phyloP scores from a whole-genome alignment of 2,329 filamentous ascomycete genomes.

The Fusarium haematococcum region DNA sequence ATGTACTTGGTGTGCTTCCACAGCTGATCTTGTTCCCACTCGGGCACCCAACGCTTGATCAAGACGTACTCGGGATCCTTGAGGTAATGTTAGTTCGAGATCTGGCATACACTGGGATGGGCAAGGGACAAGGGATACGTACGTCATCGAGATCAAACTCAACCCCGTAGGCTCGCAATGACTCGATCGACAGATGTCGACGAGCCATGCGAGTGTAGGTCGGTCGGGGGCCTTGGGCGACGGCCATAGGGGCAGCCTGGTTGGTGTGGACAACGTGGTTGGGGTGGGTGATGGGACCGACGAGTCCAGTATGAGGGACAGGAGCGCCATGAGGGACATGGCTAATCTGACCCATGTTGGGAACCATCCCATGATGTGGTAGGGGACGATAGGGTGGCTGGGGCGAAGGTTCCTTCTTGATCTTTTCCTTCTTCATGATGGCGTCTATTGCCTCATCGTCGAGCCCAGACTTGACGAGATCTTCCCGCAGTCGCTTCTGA shows the following conservation, averaged over 20 bases:
- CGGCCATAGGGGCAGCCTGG: constrained; percentile 1
- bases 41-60: constrained; percentile 79
- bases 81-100: constrained; percentile 46
- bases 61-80: constrained; percentile 77
- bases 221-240: constrained; percentile 51
- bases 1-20: constrained; percentile 77
- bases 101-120: neutral
- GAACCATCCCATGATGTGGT: constrained; percentile 16
- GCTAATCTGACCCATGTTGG: neutral
- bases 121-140: constrained; percentile 43
- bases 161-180: constrained; percentile 65
- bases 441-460: constrained; percentile 69
- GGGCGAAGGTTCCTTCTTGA: constrained; percentile 47
- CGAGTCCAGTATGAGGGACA: neutral
- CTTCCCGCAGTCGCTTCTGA: constrained; percentile 66
- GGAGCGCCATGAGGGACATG: neutral
- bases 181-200: constrained; percentile 71
- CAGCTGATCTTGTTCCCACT: constrained; percentile 77
- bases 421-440: constrained; percentile 68
- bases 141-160: constrained; percentile 70
- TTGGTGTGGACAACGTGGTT: constrained; percentile 10
- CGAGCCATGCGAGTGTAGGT: constrained; percentile 75
- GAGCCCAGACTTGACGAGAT: constrained; percentile 68
- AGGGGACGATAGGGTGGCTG: constrained; percentile 22
- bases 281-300: neutral